Evolutionary conservation across 306 rosid species (phyloP).

Genomic region (Quercus dentata): DNA sequence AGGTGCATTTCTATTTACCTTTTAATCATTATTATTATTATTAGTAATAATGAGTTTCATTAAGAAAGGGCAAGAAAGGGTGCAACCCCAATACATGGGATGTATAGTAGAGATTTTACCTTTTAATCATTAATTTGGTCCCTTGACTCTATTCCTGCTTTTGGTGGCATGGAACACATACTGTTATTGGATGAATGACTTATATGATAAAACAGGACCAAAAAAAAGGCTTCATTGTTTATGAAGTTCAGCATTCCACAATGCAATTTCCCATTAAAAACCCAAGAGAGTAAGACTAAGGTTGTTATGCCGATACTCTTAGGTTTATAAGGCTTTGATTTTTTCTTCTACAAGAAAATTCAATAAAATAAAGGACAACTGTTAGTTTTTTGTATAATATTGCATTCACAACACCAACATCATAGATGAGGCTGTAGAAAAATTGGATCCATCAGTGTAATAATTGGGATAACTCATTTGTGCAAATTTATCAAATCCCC

Average conservation of each 20-base stretch:
- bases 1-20: constrained; percentile 39
- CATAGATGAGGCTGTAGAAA: not conserved
- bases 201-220: not conserved
- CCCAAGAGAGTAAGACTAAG: not conserved
- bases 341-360: no score
- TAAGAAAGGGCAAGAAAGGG: no score
- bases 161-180: not conserved
- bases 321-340: not conserved
- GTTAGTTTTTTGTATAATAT: not conserved
- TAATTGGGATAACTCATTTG: not conserved
- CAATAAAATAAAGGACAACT: no score
- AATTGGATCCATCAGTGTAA: not conserved
- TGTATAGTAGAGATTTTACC: no score
- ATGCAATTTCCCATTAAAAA: not conserved
- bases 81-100: no score
- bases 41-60: no score
- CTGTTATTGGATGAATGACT: not conserved
- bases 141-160: not conserved
- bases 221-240: not conserved
- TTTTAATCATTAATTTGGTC: not conserved
- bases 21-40: no score
- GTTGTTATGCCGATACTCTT: not conserved
- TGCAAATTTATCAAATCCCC: not conserved
- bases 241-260: not conserved
- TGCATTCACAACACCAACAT: not conserved